A percentile compares a stretch with the other conserved stretches of the same genome.
phyloP scores from a whole-genome alignment of 805 yeast species.

The Schizosaccharomyces japonicus region DNA sequence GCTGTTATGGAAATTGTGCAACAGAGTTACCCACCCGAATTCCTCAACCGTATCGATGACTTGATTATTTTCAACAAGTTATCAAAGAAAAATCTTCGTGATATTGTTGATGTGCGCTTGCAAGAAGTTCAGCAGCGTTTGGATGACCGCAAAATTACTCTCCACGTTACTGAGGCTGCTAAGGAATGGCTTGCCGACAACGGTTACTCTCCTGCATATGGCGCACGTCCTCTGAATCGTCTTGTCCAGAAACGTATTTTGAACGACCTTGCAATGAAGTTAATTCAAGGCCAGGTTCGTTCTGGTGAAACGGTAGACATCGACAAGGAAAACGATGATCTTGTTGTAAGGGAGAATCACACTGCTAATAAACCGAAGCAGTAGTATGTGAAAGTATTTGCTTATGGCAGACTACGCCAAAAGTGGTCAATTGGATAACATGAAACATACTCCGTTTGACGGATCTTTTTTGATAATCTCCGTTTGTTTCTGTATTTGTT shows the following conservation, averaged over 20 bases:
- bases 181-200: conserved; percentile 56
- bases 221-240: conserved; percentile 90
- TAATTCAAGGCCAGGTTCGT: conserved; percentile 59
- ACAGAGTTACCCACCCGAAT: conserved; percentile 72
- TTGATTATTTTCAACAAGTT: conserved; percentile 79
- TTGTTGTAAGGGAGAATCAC: conserved; percentile 27
- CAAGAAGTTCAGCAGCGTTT: conserved; percentile 60
- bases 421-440: no score
- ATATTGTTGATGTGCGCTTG: conserved; percentile 67
- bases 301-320: conserved; percentile 32
- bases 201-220: conserved; percentile 81
- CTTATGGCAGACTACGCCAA: no score
- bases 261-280: conserved; percentile 62
- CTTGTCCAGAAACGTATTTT: conserved; percentile 60
- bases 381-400: no score
- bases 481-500: no score
- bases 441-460: no score
- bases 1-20: conserved; percentile 47
- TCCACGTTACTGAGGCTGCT: conserved; percentile 35
- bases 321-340: conserved; percentile 22
- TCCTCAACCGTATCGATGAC: conserved; percentile 81
- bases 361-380: no score
- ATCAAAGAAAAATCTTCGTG: conserved; percentile 46
- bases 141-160: conserved; percentile 46
- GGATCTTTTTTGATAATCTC: no score